Percentiles rank a stretch among this genome's conserved stretches.
phyloP scores from a whole-genome alignment of 306 rosid species.

The Vachellia collinsii region DNA sequence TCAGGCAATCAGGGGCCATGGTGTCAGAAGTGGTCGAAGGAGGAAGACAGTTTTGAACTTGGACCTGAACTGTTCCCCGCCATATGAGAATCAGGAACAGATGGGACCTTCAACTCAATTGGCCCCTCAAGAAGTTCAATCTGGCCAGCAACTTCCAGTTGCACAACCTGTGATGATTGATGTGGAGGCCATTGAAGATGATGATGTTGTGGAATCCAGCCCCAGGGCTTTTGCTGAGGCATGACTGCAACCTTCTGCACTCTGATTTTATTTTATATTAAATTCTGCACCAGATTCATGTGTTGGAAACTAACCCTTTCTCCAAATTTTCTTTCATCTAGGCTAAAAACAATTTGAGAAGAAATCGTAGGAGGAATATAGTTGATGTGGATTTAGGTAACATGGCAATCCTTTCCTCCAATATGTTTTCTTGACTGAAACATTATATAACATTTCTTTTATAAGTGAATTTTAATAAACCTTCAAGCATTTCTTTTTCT shows the following conservation, averaged over 20 bases:
- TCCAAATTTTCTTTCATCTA: conserved; percentile 34
- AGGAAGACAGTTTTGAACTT: conserved; percentile 46
- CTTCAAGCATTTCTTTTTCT: background rate
- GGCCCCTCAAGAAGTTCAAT: conserved; percentile 37
- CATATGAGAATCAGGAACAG: conserved; percentile 46
- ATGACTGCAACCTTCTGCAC: conserved; percentile 14
- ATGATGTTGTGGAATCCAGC: conserved; percentile 79
- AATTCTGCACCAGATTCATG: background rate
- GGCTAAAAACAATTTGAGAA: conserved; percentile 88
- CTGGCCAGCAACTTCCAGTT: conserved; percentile 25
- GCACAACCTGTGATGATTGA: conserved; percentile 58
- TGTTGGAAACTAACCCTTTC: conserved; percentile 23
- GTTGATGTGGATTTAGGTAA: conserved; percentile 92
- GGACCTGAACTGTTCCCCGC: conserved; percentile 44
- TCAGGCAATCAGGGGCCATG: background rate
- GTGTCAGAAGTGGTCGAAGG: conserved; percentile 42
- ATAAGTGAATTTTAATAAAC: background rate
- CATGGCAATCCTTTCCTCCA: background rate
- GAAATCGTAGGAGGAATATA: conserved; percentile 55
- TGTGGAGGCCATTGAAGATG: conserved; percentile 81
- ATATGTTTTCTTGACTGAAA: background rate
- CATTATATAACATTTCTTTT: background rate
- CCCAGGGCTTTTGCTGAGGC: conserved; percentile 90
- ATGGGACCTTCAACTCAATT: conserved; percentile 43
- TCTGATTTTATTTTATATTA: conserved; percentile 9